Evolutionary conservation across 306 rosid species (phyloP), one percentile per base, ranked within the genome.

Genomic region (Casuarina equisetifolia): DNA sequence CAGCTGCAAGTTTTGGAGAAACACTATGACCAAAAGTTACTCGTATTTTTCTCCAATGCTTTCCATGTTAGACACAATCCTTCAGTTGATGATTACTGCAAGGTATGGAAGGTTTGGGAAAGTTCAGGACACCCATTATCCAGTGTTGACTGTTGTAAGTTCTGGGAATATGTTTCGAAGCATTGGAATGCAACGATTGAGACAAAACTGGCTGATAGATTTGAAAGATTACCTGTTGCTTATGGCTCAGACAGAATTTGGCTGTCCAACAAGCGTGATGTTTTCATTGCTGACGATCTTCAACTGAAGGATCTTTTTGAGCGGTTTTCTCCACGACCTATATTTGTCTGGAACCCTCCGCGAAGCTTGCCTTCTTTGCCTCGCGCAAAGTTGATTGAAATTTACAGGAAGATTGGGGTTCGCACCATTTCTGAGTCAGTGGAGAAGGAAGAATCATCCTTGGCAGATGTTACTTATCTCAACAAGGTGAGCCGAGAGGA

Each of bases 291-390:
- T 12, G 96, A 92, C 69, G 93, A 89, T 52, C 96, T 91, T 67
- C 87, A 64, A 44, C 38, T 93, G 78, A 88, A 84, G 85, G 86
- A 83, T 50, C 85, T 93, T 68, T 93, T 91, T 39, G 86, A 84
- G 69, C 44, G 77, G 32, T 54, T 5, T 10, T 78, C 74, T 73
- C 55, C 73, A 42, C 82, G 50, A 63, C 75, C 86, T 3, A 32
- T 91, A n/a, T 91, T 93, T 79, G 97, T 89, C n/a, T 93, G 97
- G 95, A 80, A 79, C 81, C 97, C 95, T 70, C 86, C 63, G 54
- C 78, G 80, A 20, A 83, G 85, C 72, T 20, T 78, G 82, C 81
- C 75, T 43, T 80, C 80, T 52, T 69, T 79, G 36, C 72, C 86
- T 16, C 76, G 87, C 44, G 49, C 74, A 5, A 53, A 79, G 38